Evolutionary conservation across 73 alveolate genomes (phyloP).

Genomic region (Diophrys appendiculata): DNA sequence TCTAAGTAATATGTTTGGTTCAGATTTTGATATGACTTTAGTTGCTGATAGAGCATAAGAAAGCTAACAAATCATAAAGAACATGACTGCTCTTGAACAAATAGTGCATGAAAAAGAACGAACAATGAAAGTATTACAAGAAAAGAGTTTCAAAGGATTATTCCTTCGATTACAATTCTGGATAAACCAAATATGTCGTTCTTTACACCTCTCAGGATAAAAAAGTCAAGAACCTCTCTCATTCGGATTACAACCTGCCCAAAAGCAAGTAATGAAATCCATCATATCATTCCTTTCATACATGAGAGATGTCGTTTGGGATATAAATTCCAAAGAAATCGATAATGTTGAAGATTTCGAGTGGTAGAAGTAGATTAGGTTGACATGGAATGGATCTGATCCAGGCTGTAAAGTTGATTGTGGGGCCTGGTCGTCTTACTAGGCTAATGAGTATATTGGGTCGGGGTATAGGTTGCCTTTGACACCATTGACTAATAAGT

Average conservation of each 20-base stretch:
- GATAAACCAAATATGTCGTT: conserved; percentile 57
- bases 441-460: conserved; percentile 68
- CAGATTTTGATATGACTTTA: conserved; percentile 19
- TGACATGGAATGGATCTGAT: conserved; percentile 67
- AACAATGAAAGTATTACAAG: conserved; percentile 48
- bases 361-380: conserved; percentile 65
- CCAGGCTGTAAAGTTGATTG: conserved; percentile 63
- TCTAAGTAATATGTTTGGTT: conserved; percentile 56
- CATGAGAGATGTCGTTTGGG: conserved; percentile 62
- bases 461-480: conserved; percentile 33
- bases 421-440: conserved; percentile 64
- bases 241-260: conserved; percentile 29
- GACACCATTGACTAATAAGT: conserved; percentile 71
- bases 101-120: conserved; percentile 28
- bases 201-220: too few relatives aligned
- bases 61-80: too few relatives aligned
- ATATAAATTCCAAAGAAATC: conserved; percentile 37
- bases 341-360: conserved; percentile 49
- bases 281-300: conserved; percentile 41
- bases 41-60: conserved; percentile 5
- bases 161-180: conserved; percentile 66
- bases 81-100: neutral
- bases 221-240: too few relatives aligned
- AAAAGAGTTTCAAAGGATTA: conserved; percentile 63
- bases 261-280: conserved; percentile 56